Evolutionary conservation across 768 basidiomycete genomes (phyloP), one percentile per base, ranked within the genome.

Genomic region (Amanita subjunquillea): DNA sequence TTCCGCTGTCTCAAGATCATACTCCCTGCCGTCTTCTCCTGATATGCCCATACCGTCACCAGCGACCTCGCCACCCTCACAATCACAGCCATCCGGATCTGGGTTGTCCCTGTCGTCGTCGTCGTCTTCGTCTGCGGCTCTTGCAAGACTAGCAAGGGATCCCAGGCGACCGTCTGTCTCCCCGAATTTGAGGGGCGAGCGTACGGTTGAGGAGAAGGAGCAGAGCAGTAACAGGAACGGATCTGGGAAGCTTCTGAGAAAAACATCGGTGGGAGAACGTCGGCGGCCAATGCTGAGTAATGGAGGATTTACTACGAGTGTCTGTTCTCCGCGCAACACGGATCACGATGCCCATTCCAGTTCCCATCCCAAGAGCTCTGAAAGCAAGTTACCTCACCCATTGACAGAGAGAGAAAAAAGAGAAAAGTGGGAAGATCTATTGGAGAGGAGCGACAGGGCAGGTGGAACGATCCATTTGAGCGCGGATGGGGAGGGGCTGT

Each of bases 401-500:
- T 64, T 82, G 62, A 79, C 79, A 23, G 83, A 87, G 62, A 67
- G 77, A 59, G 85, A 90, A 67, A 90, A 90, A 69, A 74, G 75
- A 6, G 78, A 75, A 10, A 78, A 77, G 59, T 89, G 85, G 86
- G 76, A 85, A 51, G 81, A 82, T 55, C 59, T 89, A 51, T 65
- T 88, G 55, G 74, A 78, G 61, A 72, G 76, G 58, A 87, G 86
- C 59, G 83, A 74, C 39, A 65, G 66, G 48, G 87, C 87, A 1
- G 87, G 87, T 1, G 87, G 87, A 41, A 90, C 87, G 49, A 61
- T 89, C 51, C 83, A 80, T 58, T 61, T 88, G 5, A 76, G 69
- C 17, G 51, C 43, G 15, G 43, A 45, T 32, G 69, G 71, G 6
- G 70, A 67, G 17, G 61, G 57, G 17, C 65, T 79, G 49, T 60